These are phyloP conservation scores for Tetracladium setigerum DNA, from an alignment of 495 filamentous ascomycete species.

Conservation along the genomic window DNA sequence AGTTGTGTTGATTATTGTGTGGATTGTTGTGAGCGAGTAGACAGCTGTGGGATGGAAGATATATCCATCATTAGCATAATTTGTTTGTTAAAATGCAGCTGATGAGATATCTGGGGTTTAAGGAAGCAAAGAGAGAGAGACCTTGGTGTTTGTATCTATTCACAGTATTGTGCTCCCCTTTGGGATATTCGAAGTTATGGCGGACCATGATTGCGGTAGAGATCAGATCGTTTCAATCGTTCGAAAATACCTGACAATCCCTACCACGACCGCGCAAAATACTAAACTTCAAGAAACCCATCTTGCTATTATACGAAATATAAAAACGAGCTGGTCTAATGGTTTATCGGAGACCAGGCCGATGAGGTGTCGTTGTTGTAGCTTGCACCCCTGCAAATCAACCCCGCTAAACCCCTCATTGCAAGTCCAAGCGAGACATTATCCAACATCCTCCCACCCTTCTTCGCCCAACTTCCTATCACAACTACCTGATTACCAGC, in stretches of 20 bases:
- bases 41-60: conserved; percentile 3
- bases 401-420: conserved; percentile 5
- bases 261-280: too few relatives aligned
- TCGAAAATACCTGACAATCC: too few relatives aligned
- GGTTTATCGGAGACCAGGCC: too few relatives aligned
- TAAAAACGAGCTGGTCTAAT: too few relatives aligned
- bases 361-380: too few relatives aligned
- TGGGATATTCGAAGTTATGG: conserved; percentile 16
- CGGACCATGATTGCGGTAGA: conserved; percentile 8
- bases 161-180: conserved; percentile 15
- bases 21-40: conserved; percentile 70
- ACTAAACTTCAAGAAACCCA: too few relatives aligned
- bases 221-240: background rate
- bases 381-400: background rate
- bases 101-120: too few relatives aligned
- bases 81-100: too few relatives aligned
- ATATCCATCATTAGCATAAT: background rate
- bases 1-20: conserved; percentile 69
- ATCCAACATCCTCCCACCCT: background rate
- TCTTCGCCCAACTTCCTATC: too few relatives aligned
- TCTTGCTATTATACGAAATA: too few relatives aligned
- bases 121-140: too few relatives aligned
- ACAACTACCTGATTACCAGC: too few relatives aligned
- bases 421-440: conserved; percentile 11
- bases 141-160: conserved; percentile 20